Conservation (phyloP, 331 rosid genomes). For the Quercus lobata region DNA sequence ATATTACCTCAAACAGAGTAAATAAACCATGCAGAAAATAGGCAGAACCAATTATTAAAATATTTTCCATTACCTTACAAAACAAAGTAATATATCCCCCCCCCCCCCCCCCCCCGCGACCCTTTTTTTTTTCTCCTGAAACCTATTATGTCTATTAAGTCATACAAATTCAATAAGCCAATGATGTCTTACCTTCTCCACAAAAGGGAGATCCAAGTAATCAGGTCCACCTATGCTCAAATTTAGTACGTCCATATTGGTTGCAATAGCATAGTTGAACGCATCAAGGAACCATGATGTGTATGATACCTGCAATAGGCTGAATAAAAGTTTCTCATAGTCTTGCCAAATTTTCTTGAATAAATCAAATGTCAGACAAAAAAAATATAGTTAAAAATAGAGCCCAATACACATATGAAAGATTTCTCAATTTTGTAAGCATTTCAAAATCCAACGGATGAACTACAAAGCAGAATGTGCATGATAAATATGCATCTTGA, state of each 20-base stretch:
- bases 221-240: slow-evolving; percentile 99
- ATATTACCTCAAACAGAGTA: background rate
- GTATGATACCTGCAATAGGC: slow-evolving; percentile 97
- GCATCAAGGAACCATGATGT: slow-evolving; percentile 99
- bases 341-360: slow-evolving; percentile 38
- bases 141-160: too few species aligned
- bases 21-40: too few species aligned
- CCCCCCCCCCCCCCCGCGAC: background rate
- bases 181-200: slow-evolving; percentile 68
- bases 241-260: slow-evolving; percentile 90
- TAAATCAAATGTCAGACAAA: slow-evolving; percentile 5
- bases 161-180: background rate
- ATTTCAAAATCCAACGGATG: background rate
- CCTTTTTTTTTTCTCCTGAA: background rate
- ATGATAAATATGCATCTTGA: background rate
- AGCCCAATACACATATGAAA: background rate
- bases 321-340: slow-evolving; percentile 80
- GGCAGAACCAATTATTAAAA: too few species aligned
- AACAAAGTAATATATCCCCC: too few species aligned
- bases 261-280: slow-evolving; percentile 96
- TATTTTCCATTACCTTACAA: too few species aligned
- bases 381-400: background rate
- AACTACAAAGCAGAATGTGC: background rate
- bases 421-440: background rate
- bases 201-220: slow-evolving; percentile 96